Evolutionary conservation across 2,329 filamentous ascomycete genomes (phyloP), one percentile per base, ranked within the genome.

Genomic region (Biscogniauxia marginata): DNA sequence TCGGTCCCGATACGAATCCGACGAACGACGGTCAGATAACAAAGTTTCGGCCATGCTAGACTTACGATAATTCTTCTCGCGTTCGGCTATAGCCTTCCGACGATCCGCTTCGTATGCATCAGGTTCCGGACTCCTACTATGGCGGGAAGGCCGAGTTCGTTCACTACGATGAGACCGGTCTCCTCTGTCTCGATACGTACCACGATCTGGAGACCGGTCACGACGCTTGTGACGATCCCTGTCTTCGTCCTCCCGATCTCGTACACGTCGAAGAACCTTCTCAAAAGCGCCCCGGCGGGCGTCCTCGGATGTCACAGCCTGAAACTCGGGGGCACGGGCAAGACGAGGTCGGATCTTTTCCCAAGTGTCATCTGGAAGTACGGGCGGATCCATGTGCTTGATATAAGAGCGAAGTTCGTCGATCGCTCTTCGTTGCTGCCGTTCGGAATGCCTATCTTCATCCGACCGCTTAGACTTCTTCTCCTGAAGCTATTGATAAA

Each of bases 21-120:
- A 71, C 18, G 71, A 67, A 50, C 76, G 77, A 59, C 79, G 80
- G 60, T 84, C 82, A 52, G 81, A 80, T 53, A 87, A 71, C 19
- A 85, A 74, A 63, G 78, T 84, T 66, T 87, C 84, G 62, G 88
- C 89, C 75, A 85, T 85, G 70, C 83, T 86, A 46, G 85, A 80
- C 76, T 95, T 96, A 72, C 91, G 87, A 75, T 96, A 96, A 66
- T 96, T 93, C 63, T 93, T 89, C 76, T 98, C 96, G 49, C 96
- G 88, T 70, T 96, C 93, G 56, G 93, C 92, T 70, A 95, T 93
- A 46, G 93, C 93, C 73, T 93, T 95, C 67, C 92, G 89, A 63
- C 95, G 87, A 71, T 99, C 95, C 58, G 93, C 95, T 74, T 98
- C 95, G 73, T 99, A 99, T 19, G 91, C 85, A 75, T 99, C 93